Percentiles rank a stretch among this genome's conserved stretches.
Conservation (phyloP, 106 monocot genomes). For the Dendrobium chrysotoxum region DNA sequence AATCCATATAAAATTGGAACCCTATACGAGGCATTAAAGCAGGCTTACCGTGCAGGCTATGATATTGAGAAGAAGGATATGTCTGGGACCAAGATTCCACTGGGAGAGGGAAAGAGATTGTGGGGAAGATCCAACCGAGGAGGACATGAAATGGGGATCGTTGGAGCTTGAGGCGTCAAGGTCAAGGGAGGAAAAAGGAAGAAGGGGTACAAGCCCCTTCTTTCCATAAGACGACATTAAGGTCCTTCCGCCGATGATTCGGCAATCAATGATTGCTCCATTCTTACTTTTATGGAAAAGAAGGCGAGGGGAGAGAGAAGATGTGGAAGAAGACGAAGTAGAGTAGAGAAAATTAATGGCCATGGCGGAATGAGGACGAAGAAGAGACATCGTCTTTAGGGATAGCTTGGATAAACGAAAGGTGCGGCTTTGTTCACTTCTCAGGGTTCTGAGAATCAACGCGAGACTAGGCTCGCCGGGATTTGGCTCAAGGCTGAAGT, state of each 20-base stretch:
- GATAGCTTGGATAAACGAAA: neutral
- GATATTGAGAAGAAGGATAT: slow-evolving; percentile 42
- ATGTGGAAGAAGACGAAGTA: neutral
- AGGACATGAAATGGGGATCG: slow-evolving; percentile 10
- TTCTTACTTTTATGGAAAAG: neutral
- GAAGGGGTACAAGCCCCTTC: neutral
- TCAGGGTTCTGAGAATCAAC: neutral
- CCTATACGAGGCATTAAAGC: neutral
- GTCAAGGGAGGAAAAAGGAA: neutral
- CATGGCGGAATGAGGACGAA: neutral
- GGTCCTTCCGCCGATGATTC: neutral
- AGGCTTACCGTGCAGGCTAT: slow-evolving; percentile 44
- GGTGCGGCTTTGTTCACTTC: neutral
- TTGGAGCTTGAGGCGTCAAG: neutral
- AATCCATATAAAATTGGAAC: neutral
- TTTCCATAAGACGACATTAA: neutral
- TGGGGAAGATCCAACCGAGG: slow-evolving; percentile 38
- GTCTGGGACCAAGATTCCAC: slow-evolving; percentile 37
- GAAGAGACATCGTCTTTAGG: neutral
- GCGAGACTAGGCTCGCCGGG: no score
- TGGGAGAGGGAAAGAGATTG: slow-evolving; percentile 3
- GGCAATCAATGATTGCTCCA: neutral
- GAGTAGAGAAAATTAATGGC: neutral
- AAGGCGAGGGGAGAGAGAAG: neutral
- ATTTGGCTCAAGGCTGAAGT: no score